A percentile compares a stretch with the other conserved stretches of the same genome.
Evolutionary conservation across 495 filamentous ascomycete genomes (phyloP).

Genomic region (Bacidia gigantensis): DNA sequence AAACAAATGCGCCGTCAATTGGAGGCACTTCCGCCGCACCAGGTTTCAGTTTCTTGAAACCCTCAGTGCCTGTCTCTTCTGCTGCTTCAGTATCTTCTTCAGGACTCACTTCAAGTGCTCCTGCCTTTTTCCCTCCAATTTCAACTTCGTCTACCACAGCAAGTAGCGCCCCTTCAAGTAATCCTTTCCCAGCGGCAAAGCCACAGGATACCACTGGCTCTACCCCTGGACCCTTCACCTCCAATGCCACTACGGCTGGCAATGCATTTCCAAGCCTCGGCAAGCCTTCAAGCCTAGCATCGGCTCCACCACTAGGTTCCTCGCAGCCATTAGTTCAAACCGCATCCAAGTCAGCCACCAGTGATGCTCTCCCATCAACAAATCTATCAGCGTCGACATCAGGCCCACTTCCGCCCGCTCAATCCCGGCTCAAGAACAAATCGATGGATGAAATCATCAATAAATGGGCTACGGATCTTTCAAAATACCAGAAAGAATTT

Average conservation of each 20-base stretch:
- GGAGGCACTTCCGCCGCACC: slow-evolving; percentile 6
- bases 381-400: slow-evolving; percentile 54
- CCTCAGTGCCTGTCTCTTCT: slow-evolving; percentile 5
- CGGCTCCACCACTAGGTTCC: slow-evolving; percentile 15
- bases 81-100: slow-evolving; percentile 10
- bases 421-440: slow-evolving; percentile 89
- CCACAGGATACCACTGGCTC: slow-evolving; percentile 21
- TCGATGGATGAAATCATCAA: slow-evolving; percentile 99
- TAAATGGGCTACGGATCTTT: slow-evolving; percentile 88
- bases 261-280: slow-evolving; percentile 20
- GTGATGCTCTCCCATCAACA: slow-evolving; percentile 20
- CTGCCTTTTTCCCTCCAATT: slow-evolving; percentile 12
- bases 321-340: slow-evolving; percentile 11
- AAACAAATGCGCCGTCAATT: slow-evolving; percentile 19
- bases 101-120: slow-evolving; percentile 15
- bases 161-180: slow-evolving; percentile 17
- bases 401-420: slow-evolving; percentile 59
- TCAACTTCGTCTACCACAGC: slow-evolving; percentile 19
- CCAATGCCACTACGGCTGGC: slow-evolving; percentile 23
- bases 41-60: slow-evolving; percentile 9
- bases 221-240: slow-evolving; percentile 22
- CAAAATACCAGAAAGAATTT: slow-evolving; percentile 93
- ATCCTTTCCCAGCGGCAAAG: slow-evolving; percentile 28
- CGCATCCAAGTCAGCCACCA: slow-evolving; percentile 11
- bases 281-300: slow-evolving; percentile 18